Conservation (phyloP, 768 basidiomycete species). For the Trametes maxima region DNA sequence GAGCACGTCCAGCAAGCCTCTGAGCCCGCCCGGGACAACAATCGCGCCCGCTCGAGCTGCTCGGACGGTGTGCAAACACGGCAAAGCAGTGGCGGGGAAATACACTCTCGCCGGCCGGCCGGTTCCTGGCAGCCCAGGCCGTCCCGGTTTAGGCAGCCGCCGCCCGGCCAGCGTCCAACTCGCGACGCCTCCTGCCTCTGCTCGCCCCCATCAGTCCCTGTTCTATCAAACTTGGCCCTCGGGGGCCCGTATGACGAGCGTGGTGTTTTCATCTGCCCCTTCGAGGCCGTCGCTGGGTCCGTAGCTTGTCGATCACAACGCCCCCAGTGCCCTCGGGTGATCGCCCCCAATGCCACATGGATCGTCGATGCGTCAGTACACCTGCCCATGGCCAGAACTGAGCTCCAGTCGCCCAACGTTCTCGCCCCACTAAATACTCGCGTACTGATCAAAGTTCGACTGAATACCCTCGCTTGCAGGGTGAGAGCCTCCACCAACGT, state of each 20-base stretch:
- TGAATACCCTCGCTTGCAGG: not conserved
- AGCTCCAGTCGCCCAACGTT: not conserved
- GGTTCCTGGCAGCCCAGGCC: slow-evolving; percentile 8
- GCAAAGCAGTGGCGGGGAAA: slow-evolving; percentile 7
- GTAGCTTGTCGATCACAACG: slow-evolving; percentile 5
- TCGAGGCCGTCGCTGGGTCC: not conserved
- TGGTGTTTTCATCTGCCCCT: not conserved
- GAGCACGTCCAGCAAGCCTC: slow-evolving; percentile 1
- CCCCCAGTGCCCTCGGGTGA: not conserved
- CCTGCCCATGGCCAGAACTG: not conserved
- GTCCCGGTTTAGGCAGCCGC: not conserved
- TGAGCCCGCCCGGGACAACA: not conserved
- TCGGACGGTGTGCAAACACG: slow-evolving; percentile 11
- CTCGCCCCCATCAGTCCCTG: slow-evolving; percentile 2
- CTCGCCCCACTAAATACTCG: not conserved
- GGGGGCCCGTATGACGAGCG: not conserved
- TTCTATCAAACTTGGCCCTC: slow-evolving; percentile 8
- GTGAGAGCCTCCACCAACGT: not conserved
- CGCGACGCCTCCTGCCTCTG: not conserved
- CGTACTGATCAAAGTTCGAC: not conserved
- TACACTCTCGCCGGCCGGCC: not conserved
- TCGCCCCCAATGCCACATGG: not conserved
- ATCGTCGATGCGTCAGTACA: not conserved
- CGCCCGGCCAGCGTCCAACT: not conserved
- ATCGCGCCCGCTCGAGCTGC: not conserved